Conservation (phyloP, 2,329 filamentous ascomycete genomes). For the Cercospora berteroae region DNA sequence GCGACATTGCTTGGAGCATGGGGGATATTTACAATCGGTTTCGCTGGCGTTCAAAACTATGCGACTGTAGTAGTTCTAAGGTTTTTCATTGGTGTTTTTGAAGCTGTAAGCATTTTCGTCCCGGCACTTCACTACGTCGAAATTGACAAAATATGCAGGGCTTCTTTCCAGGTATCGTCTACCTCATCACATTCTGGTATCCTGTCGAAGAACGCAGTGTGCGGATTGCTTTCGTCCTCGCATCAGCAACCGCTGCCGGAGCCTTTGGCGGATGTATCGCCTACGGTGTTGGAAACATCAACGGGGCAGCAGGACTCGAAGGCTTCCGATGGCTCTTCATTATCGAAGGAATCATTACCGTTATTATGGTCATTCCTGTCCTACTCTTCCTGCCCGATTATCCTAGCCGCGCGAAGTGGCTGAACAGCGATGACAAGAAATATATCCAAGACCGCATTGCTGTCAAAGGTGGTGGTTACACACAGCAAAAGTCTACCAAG, state of each 20-base stretch:
- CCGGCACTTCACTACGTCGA: neutral
- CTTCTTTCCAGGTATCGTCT: slow-evolving; percentile 36
- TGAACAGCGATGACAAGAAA: slow-evolving; percentile 31
- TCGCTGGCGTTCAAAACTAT: slow-evolving; percentile 39
- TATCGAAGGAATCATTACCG: slow-evolving; percentile 31
- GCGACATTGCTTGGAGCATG: slow-evolving; percentile 41
- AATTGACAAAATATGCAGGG: slow-evolving; percentile 26
- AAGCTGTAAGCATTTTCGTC: slow-evolving; percentile 29
- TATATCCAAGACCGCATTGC: slow-evolving; percentile 31
- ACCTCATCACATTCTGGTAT: slow-evolving; percentile 52
- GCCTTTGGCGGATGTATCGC: slow-evolving; percentile 57
- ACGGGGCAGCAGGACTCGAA: slow-evolving; percentile 39
- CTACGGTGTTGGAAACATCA: slow-evolving; percentile 61
- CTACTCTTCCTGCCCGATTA: slow-evolving; percentile 35
- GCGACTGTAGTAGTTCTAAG: slow-evolving; percentile 37
- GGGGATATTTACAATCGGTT: slow-evolving; percentile 42
- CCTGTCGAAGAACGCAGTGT: slow-evolving; percentile 56
- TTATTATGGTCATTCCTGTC: slow-evolving; percentile 30
- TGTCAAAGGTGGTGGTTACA: slow-evolving; percentile 40
- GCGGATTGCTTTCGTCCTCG: slow-evolving; percentile 57
- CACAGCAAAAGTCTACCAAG: slow-evolving; percentile 37
- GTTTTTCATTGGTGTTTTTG: slow-evolving; percentile 41
- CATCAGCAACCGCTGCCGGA: slow-evolving; percentile 55
- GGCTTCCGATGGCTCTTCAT: slow-evolving; percentile 48
- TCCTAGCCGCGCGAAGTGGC: slow-evolving; percentile 31